Base-by-base conservation (phyloP, 805 yeast genomes). In the Ogataea chonburiensis region DNA sequence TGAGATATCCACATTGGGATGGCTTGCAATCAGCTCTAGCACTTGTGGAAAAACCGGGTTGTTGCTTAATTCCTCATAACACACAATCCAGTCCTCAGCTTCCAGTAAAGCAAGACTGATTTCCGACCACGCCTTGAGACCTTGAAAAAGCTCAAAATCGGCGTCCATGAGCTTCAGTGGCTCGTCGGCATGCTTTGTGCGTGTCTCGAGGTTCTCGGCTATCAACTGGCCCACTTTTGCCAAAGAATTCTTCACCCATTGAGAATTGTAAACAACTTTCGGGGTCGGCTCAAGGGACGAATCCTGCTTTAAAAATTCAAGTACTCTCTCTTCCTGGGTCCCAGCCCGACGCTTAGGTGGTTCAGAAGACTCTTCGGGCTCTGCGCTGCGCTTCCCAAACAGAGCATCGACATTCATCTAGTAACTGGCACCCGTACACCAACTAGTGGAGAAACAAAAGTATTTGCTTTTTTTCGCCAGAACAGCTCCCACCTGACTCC, bases 91-190 rank as follows among this genome's bases (percentile, higher is more conserved):
- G 19, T 45, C 46, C 2, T 27, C 17, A 7, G 36, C 37, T 17
- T 46, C 50, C 4, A 28, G 27, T 18, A 50, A 14, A 5, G 36
- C 42, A 22, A 50, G 37, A 16, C 45, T 37, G 10, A 51, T 18
- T 26, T 51, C 56, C 12, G 47, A 39, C 31, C 50, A 33, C 2
- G 26, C 33, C 33, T 47, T 46, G 15, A 52, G 28, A 4, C 33
- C 45, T 24, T 49, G 46, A 12, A 34, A 39, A 14, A 52, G 30
- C 13, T 43, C 43, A 15, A 37, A 49, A 23, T 52, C 56, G 17
- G 46, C 45, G 16, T 49, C 51, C 35, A 49, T 36, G 22, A 49
- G 28, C 28, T 35, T 42, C 24, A 38, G 13, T 5, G 47, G 48
- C 19, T 43, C 42, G 4, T 21, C 24, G 7, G 31, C 31, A n/a